Evolutionary conservation across 2,329 filamentous ascomycete species (phyloP).

Genomic region (Talaromyces islandicus): DNA sequence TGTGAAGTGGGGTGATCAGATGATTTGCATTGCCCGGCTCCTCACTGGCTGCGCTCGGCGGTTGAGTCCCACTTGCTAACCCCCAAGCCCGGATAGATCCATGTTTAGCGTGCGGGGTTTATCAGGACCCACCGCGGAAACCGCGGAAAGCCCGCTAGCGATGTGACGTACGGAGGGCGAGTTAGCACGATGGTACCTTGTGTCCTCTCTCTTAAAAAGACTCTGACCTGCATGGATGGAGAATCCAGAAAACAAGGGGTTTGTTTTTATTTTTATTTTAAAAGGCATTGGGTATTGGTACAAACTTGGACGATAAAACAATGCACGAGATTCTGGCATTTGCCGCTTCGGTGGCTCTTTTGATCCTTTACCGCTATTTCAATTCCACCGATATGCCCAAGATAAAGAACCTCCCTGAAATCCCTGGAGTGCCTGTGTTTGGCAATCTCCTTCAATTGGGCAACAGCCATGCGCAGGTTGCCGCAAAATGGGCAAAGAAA

Average conservation of each 20-base stretch:
- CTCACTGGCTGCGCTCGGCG: not conserved
- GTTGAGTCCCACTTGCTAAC: not conserved
- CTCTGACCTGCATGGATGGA: not conserved
- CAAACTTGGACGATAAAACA: not conserved
- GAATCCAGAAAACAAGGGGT: not conserved
- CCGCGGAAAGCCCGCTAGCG: not conserved
- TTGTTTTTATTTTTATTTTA: not conserved
- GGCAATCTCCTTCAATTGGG: slow-evolving; percentile 59
- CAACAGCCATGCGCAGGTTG: slow-evolving; percentile 49
- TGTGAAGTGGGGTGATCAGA: not conserved
- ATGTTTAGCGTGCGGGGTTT: not conserved
- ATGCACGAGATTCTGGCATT: slow-evolving; percentile 3
- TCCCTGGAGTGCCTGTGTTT: slow-evolving; percentile 57
- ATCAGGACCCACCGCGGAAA: not conserved
- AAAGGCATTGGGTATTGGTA: not conserved
- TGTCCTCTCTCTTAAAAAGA: not conserved
- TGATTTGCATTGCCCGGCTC: not conserved
- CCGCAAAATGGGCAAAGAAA: slow-evolving; percentile 53
- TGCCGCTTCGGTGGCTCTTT: slow-evolving; percentile 14
- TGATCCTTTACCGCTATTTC: slow-evolving; percentile 37
- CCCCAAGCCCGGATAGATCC: not conserved
- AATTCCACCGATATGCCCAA: slow-evolving; percentile 53
- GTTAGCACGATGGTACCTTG: not conserved
- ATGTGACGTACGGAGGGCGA: not conserved
- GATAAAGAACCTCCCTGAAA: slow-evolving; percentile 57